These are phyloP conservation scores for Fusarium pseudoanthophilum DNA, from an alignment of 2,329 filamentous ascomycete genomes.

Conservation along the genomic window DNA sequence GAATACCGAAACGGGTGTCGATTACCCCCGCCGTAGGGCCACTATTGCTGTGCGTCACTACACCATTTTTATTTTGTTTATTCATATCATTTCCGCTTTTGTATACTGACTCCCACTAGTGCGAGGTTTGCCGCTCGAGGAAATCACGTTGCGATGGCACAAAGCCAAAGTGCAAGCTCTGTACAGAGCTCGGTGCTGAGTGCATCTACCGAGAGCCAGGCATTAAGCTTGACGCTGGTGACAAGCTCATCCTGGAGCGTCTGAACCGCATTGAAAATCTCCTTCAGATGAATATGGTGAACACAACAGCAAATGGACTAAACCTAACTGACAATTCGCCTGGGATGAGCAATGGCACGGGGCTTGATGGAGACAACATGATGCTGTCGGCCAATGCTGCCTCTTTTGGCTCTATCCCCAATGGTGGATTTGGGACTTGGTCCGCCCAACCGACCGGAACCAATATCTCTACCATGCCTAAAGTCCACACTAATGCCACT, in stretches of 20 bases:
- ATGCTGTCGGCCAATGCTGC: conserved; percentile 55
- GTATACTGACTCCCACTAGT: conserved; percentile 59
- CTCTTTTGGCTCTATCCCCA: conserved; percentile 66
- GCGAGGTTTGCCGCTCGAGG: conserved; percentile 82
- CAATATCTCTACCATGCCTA: conserved; percentile 88
- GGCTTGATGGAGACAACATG: conserved; percentile 66
- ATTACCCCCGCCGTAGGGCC: conserved; percentile 72
- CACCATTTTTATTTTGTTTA: neutral
- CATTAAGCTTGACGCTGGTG: conserved; percentile 86
- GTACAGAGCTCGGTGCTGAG: conserved; percentile 82
- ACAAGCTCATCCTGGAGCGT: conserved; percentile 85
- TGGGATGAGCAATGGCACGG: conserved; percentile 71
- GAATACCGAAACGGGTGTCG: conserved; percentile 69
- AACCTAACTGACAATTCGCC: conserved; percentile 71
- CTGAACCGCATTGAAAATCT: conserved; percentile 81
- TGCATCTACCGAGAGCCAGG: conserved; percentile 87
- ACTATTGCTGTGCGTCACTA: conserved; percentile 69
- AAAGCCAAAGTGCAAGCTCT: conserved; percentile 86
- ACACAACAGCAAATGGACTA: conserved; percentile 61
- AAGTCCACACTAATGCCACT: conserved; percentile 83
- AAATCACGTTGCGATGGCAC: conserved; percentile 84
- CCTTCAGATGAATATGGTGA: conserved; percentile 75
- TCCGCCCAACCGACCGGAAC: conserved; percentile 61
- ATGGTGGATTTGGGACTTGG: conserved; percentile 78
- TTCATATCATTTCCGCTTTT: neutral